Conservation (phyloP, 805 yeast species). For the Starmerella stellata region DNA sequence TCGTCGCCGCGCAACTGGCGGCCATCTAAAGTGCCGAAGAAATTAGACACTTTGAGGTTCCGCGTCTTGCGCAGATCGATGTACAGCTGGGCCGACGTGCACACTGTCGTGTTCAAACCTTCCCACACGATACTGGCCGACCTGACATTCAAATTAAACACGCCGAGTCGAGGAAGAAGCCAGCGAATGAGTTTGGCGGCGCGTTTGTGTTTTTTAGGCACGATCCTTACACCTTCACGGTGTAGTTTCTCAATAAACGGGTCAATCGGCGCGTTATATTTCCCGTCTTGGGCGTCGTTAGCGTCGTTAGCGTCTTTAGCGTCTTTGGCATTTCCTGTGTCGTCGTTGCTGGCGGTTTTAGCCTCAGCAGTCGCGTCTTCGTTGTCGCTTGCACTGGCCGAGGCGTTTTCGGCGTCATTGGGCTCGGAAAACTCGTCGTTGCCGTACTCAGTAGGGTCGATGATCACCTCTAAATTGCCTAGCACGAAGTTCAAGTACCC, state of each 20-base stretch:
- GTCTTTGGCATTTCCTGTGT: background rate
- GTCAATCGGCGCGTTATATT: no score
- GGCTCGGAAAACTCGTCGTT: slow-evolving; percentile 4
- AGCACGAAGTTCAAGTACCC: slow-evolving; percentile 25
- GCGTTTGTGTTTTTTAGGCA: slow-evolving; percentile 7
- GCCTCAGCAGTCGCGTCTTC: background rate
- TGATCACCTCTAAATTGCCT: slow-evolving; percentile 20
- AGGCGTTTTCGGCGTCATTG: background rate
- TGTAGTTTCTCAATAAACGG: background rate
- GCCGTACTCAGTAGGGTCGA: slow-evolving; percentile 16
- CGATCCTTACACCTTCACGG: slow-evolving; percentile 13
- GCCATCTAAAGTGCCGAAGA: slow-evolving; percentile 24
- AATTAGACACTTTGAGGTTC: slow-evolving; percentile 14
- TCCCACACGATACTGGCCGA: slow-evolving; percentile 18
- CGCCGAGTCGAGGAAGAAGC: slow-evolving; percentile 15
- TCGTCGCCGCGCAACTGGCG: slow-evolving; percentile 15
- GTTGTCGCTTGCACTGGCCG: background rate
- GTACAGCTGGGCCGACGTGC: slow-evolving; percentile 19
- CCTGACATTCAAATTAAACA: slow-evolving; percentile 17
- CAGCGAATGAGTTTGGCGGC: slow-evolving; percentile 11
- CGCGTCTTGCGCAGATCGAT: slow-evolving; percentile 21
- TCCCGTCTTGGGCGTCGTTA: background rate
- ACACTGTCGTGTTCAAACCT: slow-evolving; percentile 18
- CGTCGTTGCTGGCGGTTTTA: background rate
- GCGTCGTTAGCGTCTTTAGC: background rate